These are phyloP conservation scores for Creolimax fragrantissima DNA, from an alignment of 78 protist genomes.

Conservation along the genomic window DNA sequence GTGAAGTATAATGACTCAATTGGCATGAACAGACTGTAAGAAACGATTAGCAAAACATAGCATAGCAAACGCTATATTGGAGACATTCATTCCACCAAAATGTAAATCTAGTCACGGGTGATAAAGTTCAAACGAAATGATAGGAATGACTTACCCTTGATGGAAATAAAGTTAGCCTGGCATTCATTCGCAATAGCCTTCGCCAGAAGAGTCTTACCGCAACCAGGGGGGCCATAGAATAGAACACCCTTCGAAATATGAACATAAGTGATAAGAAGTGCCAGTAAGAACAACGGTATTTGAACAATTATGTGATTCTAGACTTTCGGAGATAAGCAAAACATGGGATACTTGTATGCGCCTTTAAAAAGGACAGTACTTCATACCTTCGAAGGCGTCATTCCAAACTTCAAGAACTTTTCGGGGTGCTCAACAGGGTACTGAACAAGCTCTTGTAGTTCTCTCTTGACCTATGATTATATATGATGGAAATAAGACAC, in stretches of 20 bases:
- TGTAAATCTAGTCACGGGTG: no score
- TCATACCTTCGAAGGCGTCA: conserved; percentile 78
- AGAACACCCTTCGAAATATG: conserved; percentile 85
- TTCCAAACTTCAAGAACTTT: conserved; percentile 96
- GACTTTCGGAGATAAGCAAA: neutral
- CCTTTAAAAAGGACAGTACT: no score
- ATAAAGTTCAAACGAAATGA: no score
- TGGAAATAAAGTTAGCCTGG: conserved; percentile 99
- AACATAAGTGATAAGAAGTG: no score
- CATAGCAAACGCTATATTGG: no score
- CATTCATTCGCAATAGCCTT: conserved; percentile 99
- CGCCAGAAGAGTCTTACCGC: conserved; percentile 99
- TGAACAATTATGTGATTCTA: no score
- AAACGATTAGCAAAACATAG: no score
- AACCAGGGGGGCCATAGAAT: conserved; percentile 99
- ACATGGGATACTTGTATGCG: neutral
- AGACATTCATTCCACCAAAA: no score
- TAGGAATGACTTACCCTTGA: conserved; percentile 85
- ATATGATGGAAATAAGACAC: conserved; percentile 29
- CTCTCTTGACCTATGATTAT: conserved; percentile 30
- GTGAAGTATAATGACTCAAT: no score
- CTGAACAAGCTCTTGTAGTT: conserved; percentile 85
- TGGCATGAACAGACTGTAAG: no score
- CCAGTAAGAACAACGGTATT: no score
- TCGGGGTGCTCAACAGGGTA: conserved; percentile 99